Percentiles rank a stretch among this genome's conserved stretches.
These are phyloP conservation scores for Fusarium tuaranense DNA, from an alignment of 2,329 filamentous ascomycete species.

Conservation along the genomic window DNA sequence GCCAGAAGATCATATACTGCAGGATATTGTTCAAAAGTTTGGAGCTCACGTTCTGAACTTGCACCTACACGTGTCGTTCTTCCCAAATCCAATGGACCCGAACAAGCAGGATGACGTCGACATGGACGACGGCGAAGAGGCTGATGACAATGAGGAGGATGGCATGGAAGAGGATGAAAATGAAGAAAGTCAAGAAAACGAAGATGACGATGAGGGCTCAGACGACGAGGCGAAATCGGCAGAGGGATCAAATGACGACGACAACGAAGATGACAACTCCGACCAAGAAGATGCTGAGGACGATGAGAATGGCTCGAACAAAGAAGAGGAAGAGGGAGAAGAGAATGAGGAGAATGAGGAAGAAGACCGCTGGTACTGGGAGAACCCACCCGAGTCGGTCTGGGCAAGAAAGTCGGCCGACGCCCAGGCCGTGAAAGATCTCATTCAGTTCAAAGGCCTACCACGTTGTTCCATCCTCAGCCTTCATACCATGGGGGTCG, in stretches of 20 bases:
- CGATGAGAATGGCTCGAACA: background rate
- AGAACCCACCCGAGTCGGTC: slow-evolving; percentile 3
- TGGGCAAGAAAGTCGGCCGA: slow-evolving; percentile 11
- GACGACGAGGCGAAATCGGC: background rate
- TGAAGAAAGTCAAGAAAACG: background rate
- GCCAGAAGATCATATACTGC: background rate
- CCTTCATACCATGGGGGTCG: background rate
- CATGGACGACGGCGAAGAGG: background rate
- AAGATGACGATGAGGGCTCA: background rate
- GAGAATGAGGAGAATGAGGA: background rate
- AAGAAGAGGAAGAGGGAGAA: background rate
- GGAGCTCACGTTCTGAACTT: background rate
- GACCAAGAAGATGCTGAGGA: background rate
- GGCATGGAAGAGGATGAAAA: background rate
- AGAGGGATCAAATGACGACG: background rate
- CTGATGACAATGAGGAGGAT: background rate
- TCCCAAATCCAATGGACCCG: background rate
- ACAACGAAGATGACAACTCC: background rate
- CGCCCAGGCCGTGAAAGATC: background rate
- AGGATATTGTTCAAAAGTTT: background rate
- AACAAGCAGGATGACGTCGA: background rate
- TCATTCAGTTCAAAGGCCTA: slow-evolving; percentile 2
- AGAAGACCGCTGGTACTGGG: slow-evolving; percentile 4
- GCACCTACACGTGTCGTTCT: slow-evolving; percentile 2
- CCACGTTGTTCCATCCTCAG: background rate